phyloP scores from a whole-genome alignment of 306 rosid species.

The Gynostemma pentaphyllum region DNA sequence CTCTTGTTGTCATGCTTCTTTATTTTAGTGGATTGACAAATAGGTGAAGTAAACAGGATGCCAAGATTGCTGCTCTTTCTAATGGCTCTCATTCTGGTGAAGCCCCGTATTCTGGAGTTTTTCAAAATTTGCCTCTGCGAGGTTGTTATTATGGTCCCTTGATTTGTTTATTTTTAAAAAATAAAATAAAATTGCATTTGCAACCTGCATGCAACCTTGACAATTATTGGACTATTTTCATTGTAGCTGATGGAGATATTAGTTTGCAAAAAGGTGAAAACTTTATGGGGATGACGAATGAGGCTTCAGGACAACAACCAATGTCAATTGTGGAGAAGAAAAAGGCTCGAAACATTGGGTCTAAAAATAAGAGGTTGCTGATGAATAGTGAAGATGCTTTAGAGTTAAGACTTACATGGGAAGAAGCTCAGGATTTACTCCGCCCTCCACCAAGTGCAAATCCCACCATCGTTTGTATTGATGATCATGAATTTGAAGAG shows the following conservation, averaged over 20 bases:
- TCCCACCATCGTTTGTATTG: constrained; percentile 75
- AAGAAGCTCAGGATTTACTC: constrained; percentile 96
- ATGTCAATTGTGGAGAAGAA: constrained; percentile 49
- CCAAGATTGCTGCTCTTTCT: constrained; percentile 37
- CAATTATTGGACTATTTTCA: constrained; percentile 25
- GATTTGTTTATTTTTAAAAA: not conserved
- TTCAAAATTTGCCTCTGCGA: constrained; percentile 46
- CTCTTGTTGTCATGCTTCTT: constrained; percentile 6
- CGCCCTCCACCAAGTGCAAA: constrained; percentile 79
- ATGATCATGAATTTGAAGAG: constrained; percentile 87
- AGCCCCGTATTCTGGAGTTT: constrained; percentile 33
- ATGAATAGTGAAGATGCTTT: constrained; percentile 72
- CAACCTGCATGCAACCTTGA: constrained; percentile 35
- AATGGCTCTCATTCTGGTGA: constrained; percentile 46
- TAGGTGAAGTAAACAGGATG: constrained; percentile 41
- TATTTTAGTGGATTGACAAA: constrained; percentile 7
- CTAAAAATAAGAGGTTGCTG: constrained; percentile 74
- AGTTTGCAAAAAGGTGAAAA: constrained; percentile 39
- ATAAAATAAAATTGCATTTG: too few relatives aligned
- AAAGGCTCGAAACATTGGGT: constrained; percentile 77
- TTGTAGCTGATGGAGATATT: constrained; percentile 31
- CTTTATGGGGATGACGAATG: constrained; percentile 29
- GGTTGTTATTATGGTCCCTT: constrained; percentile 32
- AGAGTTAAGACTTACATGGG: constrained; percentile 94
- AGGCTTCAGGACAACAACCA: constrained; percentile 34